Percentiles rank a stretch among this genome's conserved stretches.
Conservation (phyloP, 768 basidiomycete genomes). For the Suillus sp. region DNA sequence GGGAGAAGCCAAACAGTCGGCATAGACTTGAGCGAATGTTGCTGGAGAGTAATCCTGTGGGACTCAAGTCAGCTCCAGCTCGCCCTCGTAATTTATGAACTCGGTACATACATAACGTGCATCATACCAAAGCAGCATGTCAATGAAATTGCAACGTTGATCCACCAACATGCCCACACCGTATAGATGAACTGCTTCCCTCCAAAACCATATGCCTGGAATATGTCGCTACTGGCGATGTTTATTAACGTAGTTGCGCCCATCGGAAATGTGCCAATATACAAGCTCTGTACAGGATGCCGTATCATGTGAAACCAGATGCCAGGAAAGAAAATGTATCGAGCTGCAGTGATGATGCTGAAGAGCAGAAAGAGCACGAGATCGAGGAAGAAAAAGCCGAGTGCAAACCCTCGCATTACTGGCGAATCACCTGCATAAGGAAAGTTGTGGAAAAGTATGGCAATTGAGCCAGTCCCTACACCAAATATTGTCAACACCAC, state of each 20-base stretch:
- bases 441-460: slow-evolving; percentile 56
- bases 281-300: slow-evolving; percentile 54
- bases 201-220: slow-evolving; percentile 48
- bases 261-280: slow-evolving; percentile 56
- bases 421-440: slow-evolving; percentile 51
- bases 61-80: slow-evolving; percentile 17
- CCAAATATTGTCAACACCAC: slow-evolving; percentile 1
- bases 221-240: slow-evolving; percentile 47
- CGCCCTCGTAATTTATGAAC: slow-evolving; percentile 23
- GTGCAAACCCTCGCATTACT: slow-evolving; percentile 43
- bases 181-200: slow-evolving; percentile 53
- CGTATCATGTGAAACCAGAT: slow-evolving; percentile 50
- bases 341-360: slow-evolving; percentile 43
- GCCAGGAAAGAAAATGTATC: slow-evolving; percentile 56
- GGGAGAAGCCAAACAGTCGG: slow-evolving; percentile 75
- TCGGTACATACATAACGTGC: slow-evolving; percentile 60
- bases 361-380: slow-evolving; percentile 55
- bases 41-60: slow-evolving; percentile 57
- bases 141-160: slow-evolving; percentile 56
- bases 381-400: slow-evolving; percentile 62
- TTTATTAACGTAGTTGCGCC: slow-evolving; percentile 60
- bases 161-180: slow-evolving; percentile 72
- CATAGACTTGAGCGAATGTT: slow-evolving; percentile 56
- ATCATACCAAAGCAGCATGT: slow-evolving; percentile 62
- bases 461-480: slow-evolving; percentile 52